These are phyloP conservation scores for Geoglossum glabrum DNA, from an alignment of 495 filamentous ascomycete genomes.

Conservation along the genomic window DNA sequence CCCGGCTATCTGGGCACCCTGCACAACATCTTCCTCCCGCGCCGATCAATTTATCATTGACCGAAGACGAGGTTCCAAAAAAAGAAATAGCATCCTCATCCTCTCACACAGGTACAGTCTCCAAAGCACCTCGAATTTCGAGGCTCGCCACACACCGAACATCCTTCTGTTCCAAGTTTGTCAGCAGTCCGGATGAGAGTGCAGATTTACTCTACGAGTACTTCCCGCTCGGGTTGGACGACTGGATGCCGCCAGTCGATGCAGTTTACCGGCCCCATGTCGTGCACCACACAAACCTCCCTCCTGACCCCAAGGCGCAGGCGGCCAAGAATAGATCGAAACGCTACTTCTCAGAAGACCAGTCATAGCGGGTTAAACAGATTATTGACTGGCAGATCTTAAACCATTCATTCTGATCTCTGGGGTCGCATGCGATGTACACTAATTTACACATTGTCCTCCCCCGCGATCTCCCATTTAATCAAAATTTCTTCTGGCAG, in stretches of 20 bases:
- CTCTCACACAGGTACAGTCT: neutral
- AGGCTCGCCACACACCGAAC: neutral
- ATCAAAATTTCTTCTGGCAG: neutral
- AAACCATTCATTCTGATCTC: neutral
- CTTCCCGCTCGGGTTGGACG: constrained; percentile 71
- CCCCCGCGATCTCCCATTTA: neutral
- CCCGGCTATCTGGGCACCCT: constrained; percentile 18
- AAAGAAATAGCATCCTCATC: neutral
- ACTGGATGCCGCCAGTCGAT: constrained; percentile 84
- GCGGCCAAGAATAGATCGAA: constrained; percentile 52
- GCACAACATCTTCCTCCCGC: constrained; percentile 20
- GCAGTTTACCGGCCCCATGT: constrained; percentile 85
- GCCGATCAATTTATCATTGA: constrained; percentile 55
- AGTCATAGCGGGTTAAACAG: neutral
- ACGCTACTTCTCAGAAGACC: constrained; percentile 59
- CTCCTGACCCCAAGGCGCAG: constrained; percentile 52
- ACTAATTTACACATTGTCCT: neutral
- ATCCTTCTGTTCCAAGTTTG: constrained; percentile 23
- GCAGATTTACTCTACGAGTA: constrained; percentile 78
- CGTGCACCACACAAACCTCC: constrained; percentile 69
- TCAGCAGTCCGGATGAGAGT: constrained; percentile 40
- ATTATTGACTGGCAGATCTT: neutral
- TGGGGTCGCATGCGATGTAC: neutral
- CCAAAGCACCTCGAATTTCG: constrained; percentile 13
- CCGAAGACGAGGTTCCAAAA: constrained; percentile 40